Evolutionary conservation across 1,284 basidiomycete genomes (phyloP), one percentile per base, ranked within the genome.

Genomic region (Malassezia vespertilionis): DNA sequence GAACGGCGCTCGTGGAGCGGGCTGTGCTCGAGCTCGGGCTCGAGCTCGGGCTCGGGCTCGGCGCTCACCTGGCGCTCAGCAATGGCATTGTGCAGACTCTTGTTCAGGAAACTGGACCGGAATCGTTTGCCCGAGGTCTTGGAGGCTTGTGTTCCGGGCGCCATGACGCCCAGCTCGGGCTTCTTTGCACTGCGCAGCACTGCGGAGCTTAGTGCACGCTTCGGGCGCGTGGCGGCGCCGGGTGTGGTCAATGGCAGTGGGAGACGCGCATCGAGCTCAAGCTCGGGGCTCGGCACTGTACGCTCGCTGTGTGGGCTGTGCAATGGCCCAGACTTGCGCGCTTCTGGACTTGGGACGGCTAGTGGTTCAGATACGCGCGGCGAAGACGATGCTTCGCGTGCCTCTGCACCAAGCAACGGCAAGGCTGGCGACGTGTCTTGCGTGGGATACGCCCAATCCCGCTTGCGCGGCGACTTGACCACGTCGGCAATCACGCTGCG

Each of bases 71-170:
- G 52, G 32, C 53, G 54, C 28, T 58, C 60, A 10, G 57, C 56
- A n/a, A 58, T 54, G 32, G 57, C 58, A 40, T 62, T 58, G 28
- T 56, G 55, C 41, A 65, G 24, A 32, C 63, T 65, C 54, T 65
- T 65, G 56, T 61, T 63, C 37, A 65, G 58, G 54, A 65, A 65
- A 43, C 59, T 65, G 24, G 50, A 48, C 37, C 52, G 52, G 35
- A 53, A 54, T n/a, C 52, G 48, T n/a, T 30, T 17, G 12, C 44
- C 35, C 3, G 48, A 41, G 6, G 53, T 27, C 10, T 39, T 46
- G 28, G 32, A 28, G 12, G 33, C 10, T 3, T 11, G 24, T 15
- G 3, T 26, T n/a, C 28, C 14, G 12, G 40, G 33, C 26, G 36
- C 30, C 10, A 40, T 11, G 5, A 23, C 32, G 12, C 28, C 26